Evolutionary conservation across 2,329 filamentous ascomycete species (phyloP), one percentile per base, ranked within the genome.

Genomic region (Aspergillus aculeatus): DNA sequence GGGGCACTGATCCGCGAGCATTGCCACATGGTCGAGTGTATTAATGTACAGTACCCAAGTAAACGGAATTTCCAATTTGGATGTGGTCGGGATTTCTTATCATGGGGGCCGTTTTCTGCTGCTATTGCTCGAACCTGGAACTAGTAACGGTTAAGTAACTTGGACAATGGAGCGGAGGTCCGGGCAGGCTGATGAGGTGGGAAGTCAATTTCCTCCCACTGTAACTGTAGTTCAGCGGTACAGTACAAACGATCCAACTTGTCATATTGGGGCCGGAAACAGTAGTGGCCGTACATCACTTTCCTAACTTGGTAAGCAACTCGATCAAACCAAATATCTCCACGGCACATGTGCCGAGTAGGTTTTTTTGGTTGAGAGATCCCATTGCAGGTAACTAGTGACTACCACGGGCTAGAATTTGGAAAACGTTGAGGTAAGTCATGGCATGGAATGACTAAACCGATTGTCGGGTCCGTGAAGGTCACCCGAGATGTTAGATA

Each of bases 41-140:
- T 3, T 10, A 3, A 7, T 29, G 26, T 29, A 29, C 26, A 29
- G 26, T 29, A 29, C 26, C 26, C 9, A 29, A 29, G 26, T 44
- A 19, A 38, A 32, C n/a, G 7, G 9, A 5, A 7, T 31, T 50
- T 31, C 16, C 41, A 29, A 55, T 31, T 32, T 23, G n/a, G n/a
- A 31, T n/a, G 23, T 44, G 31, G 23, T 21, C 19, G 16, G n/a
- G 26, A 19, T 23, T 26, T 9, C 26, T 29, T 10, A 48, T 47
- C n/a, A n/a, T 55, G 53, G 53, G 53, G 53, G 53, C 53, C 26
- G n/a, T 55, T 55, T 24, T 21, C 24, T 55, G 41, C 24, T 55
- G 41, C n/a, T 44, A 32, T 32, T 35, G 41, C 41, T 48, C 44
- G 26, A 32, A 47, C 48, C 38, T 55, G 53, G 44, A 48, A 47